These are phyloP conservation scores for Clarireedia monteithiana DNA, from an alignment of 2,329 filamentous ascomycete species.

Conservation along the genomic window DNA sequence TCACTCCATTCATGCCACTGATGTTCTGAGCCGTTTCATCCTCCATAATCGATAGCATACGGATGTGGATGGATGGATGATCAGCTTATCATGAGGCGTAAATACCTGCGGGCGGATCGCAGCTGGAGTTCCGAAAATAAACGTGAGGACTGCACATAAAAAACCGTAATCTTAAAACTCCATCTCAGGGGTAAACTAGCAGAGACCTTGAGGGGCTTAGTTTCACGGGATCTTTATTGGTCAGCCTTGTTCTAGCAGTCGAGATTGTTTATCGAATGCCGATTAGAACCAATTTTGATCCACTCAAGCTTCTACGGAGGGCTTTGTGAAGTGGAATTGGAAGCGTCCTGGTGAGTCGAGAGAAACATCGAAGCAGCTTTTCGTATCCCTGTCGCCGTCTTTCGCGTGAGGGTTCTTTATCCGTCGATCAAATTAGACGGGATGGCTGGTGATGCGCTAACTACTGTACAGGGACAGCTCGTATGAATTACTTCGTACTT, in stretches of 20 bases:
- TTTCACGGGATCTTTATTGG: conserved; percentile 1
- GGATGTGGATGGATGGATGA: background rate
- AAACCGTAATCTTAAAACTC: conserved; percentile 8
- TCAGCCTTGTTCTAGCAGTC: conserved; percentile 6
- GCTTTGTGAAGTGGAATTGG: background rate
- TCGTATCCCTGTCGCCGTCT: background rate
- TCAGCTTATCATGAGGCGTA: background rate
- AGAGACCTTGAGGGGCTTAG: background rate
- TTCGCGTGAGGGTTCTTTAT: background rate
- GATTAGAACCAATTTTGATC: conserved; percentile 1
- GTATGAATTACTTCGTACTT: no score
- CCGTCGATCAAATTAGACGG: no score
- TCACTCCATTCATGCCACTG: background rate
- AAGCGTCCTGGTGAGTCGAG: background rate
- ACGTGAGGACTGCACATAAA: background rate
- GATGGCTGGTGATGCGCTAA: no score
- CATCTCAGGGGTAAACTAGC: conserved; percentile 11
- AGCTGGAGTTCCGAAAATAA: background rate
- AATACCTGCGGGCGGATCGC: background rate
- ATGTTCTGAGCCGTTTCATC: background rate
- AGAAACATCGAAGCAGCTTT: background rate
- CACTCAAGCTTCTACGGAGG: conserved; percentile 1
- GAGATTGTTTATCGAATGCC: conserved; percentile 10
- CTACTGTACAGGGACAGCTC: no score
- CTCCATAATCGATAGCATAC: background rate